Evolutionary conservation across 225 moss, liverwort and hornwort species (phyloP).

Genomic region (Physcomitrium patens): DNA sequence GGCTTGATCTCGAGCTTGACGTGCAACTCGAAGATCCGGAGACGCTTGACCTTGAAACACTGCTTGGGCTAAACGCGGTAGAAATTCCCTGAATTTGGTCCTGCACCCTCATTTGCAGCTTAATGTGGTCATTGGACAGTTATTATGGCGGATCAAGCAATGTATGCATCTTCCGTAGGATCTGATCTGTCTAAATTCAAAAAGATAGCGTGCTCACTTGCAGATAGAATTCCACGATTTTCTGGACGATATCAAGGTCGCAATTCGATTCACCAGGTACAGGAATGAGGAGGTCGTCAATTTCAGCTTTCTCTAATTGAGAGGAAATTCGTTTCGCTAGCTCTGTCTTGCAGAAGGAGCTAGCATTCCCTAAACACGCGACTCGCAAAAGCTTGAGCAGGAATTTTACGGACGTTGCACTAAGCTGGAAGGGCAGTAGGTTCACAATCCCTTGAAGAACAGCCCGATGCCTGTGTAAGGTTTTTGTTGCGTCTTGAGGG

Average conservation of each 20-base stretch:
- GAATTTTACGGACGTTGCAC: slow-evolving; percentile 67
- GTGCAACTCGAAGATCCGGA: slow-evolving; percentile 32
- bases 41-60: slow-evolving; percentile 15
- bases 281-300: slow-evolving; percentile 81
- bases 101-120: slow-evolving; percentile 25
- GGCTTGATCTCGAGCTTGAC: slow-evolving; percentile 40
- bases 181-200: not conserved
- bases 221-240: slow-evolving; percentile 76
- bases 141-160: not conserved
- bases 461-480: slow-evolving; percentile 30
- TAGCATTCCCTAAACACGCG: slow-evolving; percentile 76
- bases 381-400: slow-evolving; percentile 79
- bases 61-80: slow-evolving; percentile 45
- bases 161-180: not conserved
- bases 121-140: not conserved
- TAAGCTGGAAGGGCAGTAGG: slow-evolving; percentile 67
- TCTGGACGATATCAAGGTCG: slow-evolving; percentile 85
- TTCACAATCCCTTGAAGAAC: slow-evolving; percentile 60
- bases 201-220: slow-evolving; percentile 46
- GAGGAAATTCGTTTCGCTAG: slow-evolving; percentile 71
- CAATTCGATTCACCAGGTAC: slow-evolving; percentile 72
- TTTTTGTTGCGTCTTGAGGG: slow-evolving; percentile 37
- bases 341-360: slow-evolving; percentile 67
- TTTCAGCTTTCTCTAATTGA: slow-evolving; percentile 72
- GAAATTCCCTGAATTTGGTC: slow-evolving; percentile 38